These are phyloP conservation scores for Cutaneotrichosporon daszewskae DNA, from an alignment of 1,284 basidiomycete genomes.

Conservation along the genomic window DNA sequence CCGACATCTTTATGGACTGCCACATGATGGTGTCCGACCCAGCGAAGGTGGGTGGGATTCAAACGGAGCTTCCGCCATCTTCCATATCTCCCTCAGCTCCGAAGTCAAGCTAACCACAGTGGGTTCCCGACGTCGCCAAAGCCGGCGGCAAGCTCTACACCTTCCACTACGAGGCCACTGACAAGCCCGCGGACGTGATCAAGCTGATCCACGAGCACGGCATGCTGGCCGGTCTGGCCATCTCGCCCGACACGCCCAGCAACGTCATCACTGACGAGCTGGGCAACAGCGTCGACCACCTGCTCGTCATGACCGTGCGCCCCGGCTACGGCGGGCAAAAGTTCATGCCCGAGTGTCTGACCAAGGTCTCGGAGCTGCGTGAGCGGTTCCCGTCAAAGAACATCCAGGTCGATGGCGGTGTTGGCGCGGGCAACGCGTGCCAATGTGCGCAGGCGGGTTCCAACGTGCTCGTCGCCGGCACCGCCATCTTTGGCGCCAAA, in stretches of 20 bases:
- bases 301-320: constrained; percentile 96
- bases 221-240: constrained; percentile 90
- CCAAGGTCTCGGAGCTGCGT: constrained; percentile 76
- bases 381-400: constrained; percentile 77
- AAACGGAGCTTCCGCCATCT: too few species aligned
- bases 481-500: constrained; percentile 81
- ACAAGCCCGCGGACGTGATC: constrained; percentile 73
- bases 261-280: constrained; percentile 76
- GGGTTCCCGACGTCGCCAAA: constrained; percentile 92
- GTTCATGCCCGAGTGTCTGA: constrained; percentile 85
- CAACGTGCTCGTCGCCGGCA: constrained; percentile 98
- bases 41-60: constrained; percentile 58
- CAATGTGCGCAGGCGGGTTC: constrained; percentile 87
- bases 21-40: constrained; percentile 99
- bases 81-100: too few species aligned
- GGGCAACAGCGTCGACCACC: constrained; percentile 75
- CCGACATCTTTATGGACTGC: constrained; percentile 98
- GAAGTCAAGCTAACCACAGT: constrained; percentile 57
- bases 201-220: constrained; percentile 58
- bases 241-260: constrained; percentile 87
- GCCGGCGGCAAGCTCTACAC: constrained; percentile 94
- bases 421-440: constrained; percentile 84
- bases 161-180: constrained; percentile 94
- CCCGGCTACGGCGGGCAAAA: constrained; percentile 94
- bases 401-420: constrained; percentile 96